Percentiles rank a stretch among this genome's conserved stretches.
phyloP scores from a whole-genome alignment of 805 yeast genomes.

The Lipomyces yamadae region DNA sequence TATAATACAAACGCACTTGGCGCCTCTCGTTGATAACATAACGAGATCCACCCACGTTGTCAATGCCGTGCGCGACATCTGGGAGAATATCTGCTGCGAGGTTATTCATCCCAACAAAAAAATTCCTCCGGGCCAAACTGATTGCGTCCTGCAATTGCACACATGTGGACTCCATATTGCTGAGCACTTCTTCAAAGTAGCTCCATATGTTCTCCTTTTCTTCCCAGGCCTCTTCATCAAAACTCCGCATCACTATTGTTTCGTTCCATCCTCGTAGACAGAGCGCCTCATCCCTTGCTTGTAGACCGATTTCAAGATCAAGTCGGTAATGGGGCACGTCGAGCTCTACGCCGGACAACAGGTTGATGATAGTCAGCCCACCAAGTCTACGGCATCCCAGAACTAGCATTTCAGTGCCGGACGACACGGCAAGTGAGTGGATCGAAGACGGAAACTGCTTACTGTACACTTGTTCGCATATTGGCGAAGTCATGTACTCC shows the following conservation, averaged over 20 bases:
- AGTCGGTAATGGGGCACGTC: conserved; percentile 40
- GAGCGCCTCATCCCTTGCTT: conserved; percentile 29
- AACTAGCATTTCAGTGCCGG: conserved; percentile 32
- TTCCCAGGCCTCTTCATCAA: conserved; percentile 24
- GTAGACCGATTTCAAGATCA: conserved; percentile 27
- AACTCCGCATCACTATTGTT: conserved; percentile 36
- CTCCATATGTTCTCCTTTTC: conserved; percentile 26
- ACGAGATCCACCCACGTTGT: neutral
- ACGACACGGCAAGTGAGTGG: conserved; percentile 34
- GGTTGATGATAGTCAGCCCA: conserved; percentile 36
- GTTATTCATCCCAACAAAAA: conserved; percentile 24
- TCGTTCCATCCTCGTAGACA: conserved; percentile 34
- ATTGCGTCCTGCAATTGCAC: conserved; percentile 31
- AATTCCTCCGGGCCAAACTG: conserved; percentile 14
- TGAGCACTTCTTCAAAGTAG: conserved; percentile 24
- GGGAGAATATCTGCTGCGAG: neutral
- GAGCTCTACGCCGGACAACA: conserved; percentile 28
- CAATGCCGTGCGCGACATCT: conserved; percentile 8
- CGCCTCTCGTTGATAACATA: neutral
- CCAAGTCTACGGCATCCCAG: conserved; percentile 37
- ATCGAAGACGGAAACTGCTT: conserved; percentile 38
- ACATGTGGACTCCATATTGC: conserved; percentile 22
- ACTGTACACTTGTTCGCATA: conserved; percentile 22
- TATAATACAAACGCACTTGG: conserved; percentile 3
- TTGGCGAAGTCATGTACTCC: conserved; percentile 2